Percentiles rank a stretch among this genome's conserved stretches.
Evolutionary conservation across 257 asterid species (phyloP).

Genomic region (Nicotiana obtusifolia): DNA sequence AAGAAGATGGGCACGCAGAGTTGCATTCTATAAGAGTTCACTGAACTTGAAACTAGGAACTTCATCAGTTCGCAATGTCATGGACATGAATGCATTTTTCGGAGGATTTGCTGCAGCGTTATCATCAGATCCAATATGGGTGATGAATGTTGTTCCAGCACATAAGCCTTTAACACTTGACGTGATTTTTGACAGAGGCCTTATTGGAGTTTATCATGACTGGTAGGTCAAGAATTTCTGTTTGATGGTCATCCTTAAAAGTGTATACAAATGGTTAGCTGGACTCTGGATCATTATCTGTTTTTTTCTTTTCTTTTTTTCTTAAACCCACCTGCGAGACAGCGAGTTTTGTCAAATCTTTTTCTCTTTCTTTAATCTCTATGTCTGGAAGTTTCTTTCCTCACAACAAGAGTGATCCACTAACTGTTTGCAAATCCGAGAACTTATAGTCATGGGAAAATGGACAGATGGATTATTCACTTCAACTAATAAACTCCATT

Average conservation of each 20-base stretch:
- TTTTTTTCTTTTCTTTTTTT: background rate
- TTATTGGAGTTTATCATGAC: slow-evolving; percentile 85
- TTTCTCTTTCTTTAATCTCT: background rate
- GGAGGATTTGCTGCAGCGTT: slow-evolving; percentile 95
- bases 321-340: background rate
- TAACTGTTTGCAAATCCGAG: background rate
- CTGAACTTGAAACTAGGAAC: slow-evolving; percentile 74
- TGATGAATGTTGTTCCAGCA: slow-evolving; percentile 92
- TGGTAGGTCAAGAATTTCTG: slow-evolving; percentile 49
- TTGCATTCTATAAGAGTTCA: slow-evolving; percentile 71
- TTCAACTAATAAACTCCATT: background rate
- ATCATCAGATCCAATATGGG: slow-evolving; percentile 84
- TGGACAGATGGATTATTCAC: slow-evolving; percentile 23
- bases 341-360: background rate
- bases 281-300: background rate
- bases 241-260: background rate
- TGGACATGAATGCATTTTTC: slow-evolving; percentile 98
- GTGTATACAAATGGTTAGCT: background rate
- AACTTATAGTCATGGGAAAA: background rate
- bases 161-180: slow-evolving; percentile 67
- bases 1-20: slow-evolving; percentile 68
- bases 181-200: slow-evolving; percentile 91
- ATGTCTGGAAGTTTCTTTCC: background rate
- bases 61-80: slow-evolving; percentile 73
- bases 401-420: background rate